Conservation (phyloP, 2,329 filamentous ascomycete genomes). For the Apiospora rasikravindrae region DNA sequence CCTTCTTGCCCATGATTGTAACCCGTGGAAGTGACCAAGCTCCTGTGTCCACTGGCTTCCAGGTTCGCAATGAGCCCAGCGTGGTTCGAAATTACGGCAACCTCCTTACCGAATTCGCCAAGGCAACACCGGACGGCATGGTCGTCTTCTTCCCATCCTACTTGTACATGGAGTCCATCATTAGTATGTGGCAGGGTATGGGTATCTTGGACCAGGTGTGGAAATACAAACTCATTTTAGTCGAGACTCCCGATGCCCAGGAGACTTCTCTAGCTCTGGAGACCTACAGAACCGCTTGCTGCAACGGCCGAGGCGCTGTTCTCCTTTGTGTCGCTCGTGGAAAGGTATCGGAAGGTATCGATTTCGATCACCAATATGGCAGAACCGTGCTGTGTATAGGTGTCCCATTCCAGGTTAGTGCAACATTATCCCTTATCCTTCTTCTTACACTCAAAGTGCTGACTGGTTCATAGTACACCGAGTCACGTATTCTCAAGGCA, state of each 20-base stretch:
- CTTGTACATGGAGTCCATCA: slow-evolving; percentile 98
- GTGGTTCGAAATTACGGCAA: slow-evolving; percentile 98
- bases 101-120: slow-evolving; percentile 91
- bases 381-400: slow-evolving; percentile 95
- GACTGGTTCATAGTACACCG: slow-evolving; percentile 74
- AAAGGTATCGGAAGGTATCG: slow-evolving; percentile 97
- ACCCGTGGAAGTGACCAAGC: slow-evolving; percentile 94
- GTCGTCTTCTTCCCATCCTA: slow-evolving; percentile 99
- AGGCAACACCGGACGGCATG: slow-evolving; percentile 93
- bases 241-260: slow-evolving; percentile 96
- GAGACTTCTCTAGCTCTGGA: slow-evolving; percentile 95
- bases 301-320: slow-evolving; percentile 92
- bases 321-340: slow-evolving; percentile 94
- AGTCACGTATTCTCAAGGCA: slow-evolving; percentile 95
- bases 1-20: slow-evolving; percentile 98
- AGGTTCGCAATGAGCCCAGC: slow-evolving; percentile 92
- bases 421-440: background rate
- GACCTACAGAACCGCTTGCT: slow-evolving; percentile 96
- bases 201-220: slow-evolving; percentile 96
- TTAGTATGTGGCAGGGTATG: slow-evolving; percentile 99
- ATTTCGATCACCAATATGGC: slow-evolving; percentile 99
- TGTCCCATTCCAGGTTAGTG: slow-evolving; percentile 74
- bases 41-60: slow-evolving; percentile 89
- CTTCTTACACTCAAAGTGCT: background rate
- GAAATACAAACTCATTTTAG: slow-evolving; percentile 98